Evolutionary conservation across 1,139 yeast genomes (phyloP), one percentile per base, ranked within the genome.

Genomic region (Magnusiomyces starmeri): DNA sequence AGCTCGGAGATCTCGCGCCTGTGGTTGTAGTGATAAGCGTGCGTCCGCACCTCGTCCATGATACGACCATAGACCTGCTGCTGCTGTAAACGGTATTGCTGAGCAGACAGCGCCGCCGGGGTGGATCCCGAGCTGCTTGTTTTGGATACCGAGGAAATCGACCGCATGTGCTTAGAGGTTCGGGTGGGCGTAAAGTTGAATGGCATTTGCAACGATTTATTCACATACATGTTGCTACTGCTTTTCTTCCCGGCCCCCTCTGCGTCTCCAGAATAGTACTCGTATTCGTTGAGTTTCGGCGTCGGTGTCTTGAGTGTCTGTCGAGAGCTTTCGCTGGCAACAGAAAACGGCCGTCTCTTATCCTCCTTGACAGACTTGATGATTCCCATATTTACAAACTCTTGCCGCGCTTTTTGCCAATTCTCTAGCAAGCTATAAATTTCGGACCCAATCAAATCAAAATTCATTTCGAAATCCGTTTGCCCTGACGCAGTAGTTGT

Each of bases 381-480:
- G 8, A 18, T 18, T 32, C 37, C 37, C n/a, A 18, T 4, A 3
- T 21, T 22, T 34, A 16, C 18, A 35, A 45, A 35, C 27, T 45
- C 48, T 2, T 22, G 20, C 3, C 48, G 41, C 8, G 41, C 21
- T 43, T 46, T 35, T 43, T 51, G 12, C 52, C 32, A 1, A 39
- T 14, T 0, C 49, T 46, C 10, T 48, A 54, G 10, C 43, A 57
- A 32, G 52, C 52, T 29, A 50, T 57, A 45, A 52, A 49, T 2
- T 54, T 37, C 42, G 14, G 43, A 22, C 18, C 45, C 51, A n/a
- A 45, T 42, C 18, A 45, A 12, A 3, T 18, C 54, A 37, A 58
- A 58, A 25, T 54, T 56, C 16, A 46, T 46, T 22, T 56, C 60
- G 32, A 60, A 59, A 4, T 56, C 57, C 6, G 49, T 46, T 27